A percentile compares a stretch with the other conserved stretches of the same genome.
Evolutionary conservation across 1,284 basidiomycete genomes (phyloP).

Genomic region (Ceratobasidium sp.): DNA sequence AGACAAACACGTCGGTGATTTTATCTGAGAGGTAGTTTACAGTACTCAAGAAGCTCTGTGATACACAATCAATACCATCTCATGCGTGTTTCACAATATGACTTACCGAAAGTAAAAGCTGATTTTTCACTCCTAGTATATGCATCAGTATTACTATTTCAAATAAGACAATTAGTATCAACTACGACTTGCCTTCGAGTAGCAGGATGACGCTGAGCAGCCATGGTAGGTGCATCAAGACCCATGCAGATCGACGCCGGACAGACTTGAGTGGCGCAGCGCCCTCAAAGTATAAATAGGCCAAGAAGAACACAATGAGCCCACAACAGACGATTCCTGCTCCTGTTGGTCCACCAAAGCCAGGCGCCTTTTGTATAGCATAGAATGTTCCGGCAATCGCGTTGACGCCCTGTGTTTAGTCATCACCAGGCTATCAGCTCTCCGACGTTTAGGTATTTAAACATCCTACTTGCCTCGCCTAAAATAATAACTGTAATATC

Average conservation of each 20-base stretch:
- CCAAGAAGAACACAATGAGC: slow-evolving; percentile 21
- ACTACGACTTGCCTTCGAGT: neutral
- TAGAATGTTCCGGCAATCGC: slow-evolving; percentile 30
- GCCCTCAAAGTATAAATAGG: slow-evolving; percentile 32
- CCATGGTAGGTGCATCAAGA: slow-evolving; percentile 27
- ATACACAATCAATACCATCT: neutral
- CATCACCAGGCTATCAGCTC: neutral
- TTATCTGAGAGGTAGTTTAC: neutral
- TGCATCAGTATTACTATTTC: neutral
- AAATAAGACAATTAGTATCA: neutral
- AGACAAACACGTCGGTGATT: neutral
- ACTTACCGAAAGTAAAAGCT: slow-evolving; percentile 30
- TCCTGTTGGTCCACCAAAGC: neutral
- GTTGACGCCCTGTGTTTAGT: slow-evolving; percentile 2
- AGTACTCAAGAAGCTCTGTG: slow-evolving; percentile 19
- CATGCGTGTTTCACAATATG: neutral
- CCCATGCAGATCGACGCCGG: slow-evolving; percentile 28
- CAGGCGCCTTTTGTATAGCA: slow-evolving; percentile 13
- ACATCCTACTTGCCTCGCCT: slow-evolving; percentile 10
- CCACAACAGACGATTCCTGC: slow-evolving; percentile 3
- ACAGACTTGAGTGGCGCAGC: slow-evolving; percentile 25
- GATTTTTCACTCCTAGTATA: slow-evolving; percentile 21
- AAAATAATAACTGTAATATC: slow-evolving; percentile 28
- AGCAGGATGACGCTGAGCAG: slow-evolving; percentile 17
- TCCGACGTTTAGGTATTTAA: too few relatives aligned